Base-by-base conservation (phyloP, 208 protist genomes). In the Trypanosomatidae sp. region DNA sequence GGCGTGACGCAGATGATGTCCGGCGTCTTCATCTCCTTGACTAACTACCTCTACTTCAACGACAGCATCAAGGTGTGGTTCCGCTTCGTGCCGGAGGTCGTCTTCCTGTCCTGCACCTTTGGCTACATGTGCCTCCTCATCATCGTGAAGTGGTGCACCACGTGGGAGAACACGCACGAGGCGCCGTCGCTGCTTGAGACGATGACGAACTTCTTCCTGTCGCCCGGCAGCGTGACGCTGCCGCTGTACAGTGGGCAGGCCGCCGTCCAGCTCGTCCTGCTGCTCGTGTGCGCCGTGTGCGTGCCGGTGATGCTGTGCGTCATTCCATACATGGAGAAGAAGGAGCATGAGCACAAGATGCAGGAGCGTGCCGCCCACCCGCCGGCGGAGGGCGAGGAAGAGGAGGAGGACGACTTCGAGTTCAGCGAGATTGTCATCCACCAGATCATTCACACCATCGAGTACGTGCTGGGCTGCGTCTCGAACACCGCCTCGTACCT, bases 401-500 rank as follows among this genome's bases (percentile, higher is more conserved):
- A 80, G 2, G 74, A 82, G 33, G 69, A 77, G 10, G 68, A 69
- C 19, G 49, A 85, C 65, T 98, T 99, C 73, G 90, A 98, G 50
- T 84, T 99, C 25, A 83, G 86, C 58, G 99, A 99, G 79, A 75
- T 99, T 10, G 81, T 99, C 39, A 96, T 99, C 69, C 90, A 99
- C 75, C 96, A 99, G 79, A 75, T 98, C 22, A 99, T 99, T 76
- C 98, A 99, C 84, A 99, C 99, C 33, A 99, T 99, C 74, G 99
- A 99, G 84, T 99, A 99, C 82, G 94, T 99, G 33, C 93, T 99
- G 9, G 97, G 98, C 60, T 92, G 88, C 69, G 97, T 99, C 50
- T 99, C 99, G 39, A 99, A 99, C 87, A 99, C 99, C 28, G 99
- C 99, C 8, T 99, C 99, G 28, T 99, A 99, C 86, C 90, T 99